phyloP scores from a whole-genome alignment of 2,329 filamentous ascomycete species.

The Phialocephala sp. region DNA sequence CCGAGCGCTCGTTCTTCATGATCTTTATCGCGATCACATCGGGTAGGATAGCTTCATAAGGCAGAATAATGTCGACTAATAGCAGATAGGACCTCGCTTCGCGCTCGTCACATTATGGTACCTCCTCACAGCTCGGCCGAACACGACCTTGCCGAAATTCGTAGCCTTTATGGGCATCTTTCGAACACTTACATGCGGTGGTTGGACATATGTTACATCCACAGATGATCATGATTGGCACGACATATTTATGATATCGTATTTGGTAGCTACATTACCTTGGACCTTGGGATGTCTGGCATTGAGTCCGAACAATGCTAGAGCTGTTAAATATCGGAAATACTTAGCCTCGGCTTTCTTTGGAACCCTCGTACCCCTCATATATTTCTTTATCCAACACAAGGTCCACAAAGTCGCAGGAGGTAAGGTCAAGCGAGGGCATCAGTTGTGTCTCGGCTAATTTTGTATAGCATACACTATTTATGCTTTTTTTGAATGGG shows the following conservation, averaged over 20 bases:
- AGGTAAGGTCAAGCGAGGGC: constrained; percentile 62
- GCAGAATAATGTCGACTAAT: constrained; percentile 28
- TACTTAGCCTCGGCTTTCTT: constrained; percentile 85
- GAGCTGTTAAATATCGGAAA: constrained; percentile 87
- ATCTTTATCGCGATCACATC: constrained; percentile 97
- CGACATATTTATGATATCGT: constrained; percentile 99
- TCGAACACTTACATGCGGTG: constrained; percentile 90
- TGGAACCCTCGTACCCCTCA: constrained; percentile 83
- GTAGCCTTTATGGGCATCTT: constrained; percentile 81
- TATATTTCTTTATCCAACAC: constrained; percentile 99
- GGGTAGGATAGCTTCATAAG: constrained; percentile 55
- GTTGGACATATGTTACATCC: constrained; percentile 98
- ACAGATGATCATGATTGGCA: constrained; percentile 99
- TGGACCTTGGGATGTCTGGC: constrained; percentile 93
- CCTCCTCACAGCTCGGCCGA: constrained; percentile 78
- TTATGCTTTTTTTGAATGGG: constrained; percentile 98
- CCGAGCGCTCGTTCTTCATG: constrained; percentile 96
- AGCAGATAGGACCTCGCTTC: constrained; percentile 77
- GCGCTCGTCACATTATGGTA: constrained; percentile 92
- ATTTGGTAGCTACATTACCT: constrained; percentile 89
- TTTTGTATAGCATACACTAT: constrained; percentile 81
- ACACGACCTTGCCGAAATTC: constrained; percentile 78
- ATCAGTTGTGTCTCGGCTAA: constrained; percentile 30
- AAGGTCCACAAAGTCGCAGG: constrained; percentile 94
- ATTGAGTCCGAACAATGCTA: constrained; percentile 82